Evolutionary conservation across 306 rosid species (phyloP).

Genomic region (Pueraria montana): DNA sequence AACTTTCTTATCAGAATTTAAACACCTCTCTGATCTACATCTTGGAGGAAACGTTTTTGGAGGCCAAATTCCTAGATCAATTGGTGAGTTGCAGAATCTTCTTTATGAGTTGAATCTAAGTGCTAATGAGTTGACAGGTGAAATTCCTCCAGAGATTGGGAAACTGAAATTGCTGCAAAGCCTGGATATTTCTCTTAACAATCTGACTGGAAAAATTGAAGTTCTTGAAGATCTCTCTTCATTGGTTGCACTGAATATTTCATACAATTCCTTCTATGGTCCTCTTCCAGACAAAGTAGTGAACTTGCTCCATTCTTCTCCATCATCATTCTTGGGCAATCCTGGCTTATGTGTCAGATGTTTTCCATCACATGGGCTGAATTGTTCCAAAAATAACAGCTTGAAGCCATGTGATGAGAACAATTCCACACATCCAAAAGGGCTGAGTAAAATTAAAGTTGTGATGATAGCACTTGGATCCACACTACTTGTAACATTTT

Average conservation of each 20-base stretch:
- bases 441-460: conserved; percentile 48
- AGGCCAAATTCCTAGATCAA: conserved; percentile 68
- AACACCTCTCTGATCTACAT: conserved; percentile 55
- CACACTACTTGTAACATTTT: conserved; percentile 40
- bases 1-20: conserved; percentile 51
- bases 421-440: conserved; percentile 42
- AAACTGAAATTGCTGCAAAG: conserved; percentile 40
- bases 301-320: conserved; percentile 48
- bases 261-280: conserved; percentile 65
- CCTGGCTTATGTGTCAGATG: conserved; percentile 61
- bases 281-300: conserved; percentile 53
- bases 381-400: conserved; percentile 48
- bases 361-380: conserved; percentile 6
- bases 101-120: conserved; percentile 66
- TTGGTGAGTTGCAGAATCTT: conserved; percentile 59
- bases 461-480: conserved; percentile 64
- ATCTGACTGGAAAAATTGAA: conserved; percentile 59
- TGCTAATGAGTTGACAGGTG: conserved; percentile 63
- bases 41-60: conserved; percentile 72
- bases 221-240: conserved; percentile 52
- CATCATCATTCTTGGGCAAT: conserved; percentile 60
- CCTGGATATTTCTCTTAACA: conserved; percentile 68
- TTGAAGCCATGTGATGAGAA: conserved; percentile 54
- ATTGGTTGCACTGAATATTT: conserved; percentile 54
- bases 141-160: conserved; percentile 61